These are phyloP conservation scores for Grigorovia humatica DNA, from an alignment of 805 yeast genomes.

Conservation along the genomic window DNA sequence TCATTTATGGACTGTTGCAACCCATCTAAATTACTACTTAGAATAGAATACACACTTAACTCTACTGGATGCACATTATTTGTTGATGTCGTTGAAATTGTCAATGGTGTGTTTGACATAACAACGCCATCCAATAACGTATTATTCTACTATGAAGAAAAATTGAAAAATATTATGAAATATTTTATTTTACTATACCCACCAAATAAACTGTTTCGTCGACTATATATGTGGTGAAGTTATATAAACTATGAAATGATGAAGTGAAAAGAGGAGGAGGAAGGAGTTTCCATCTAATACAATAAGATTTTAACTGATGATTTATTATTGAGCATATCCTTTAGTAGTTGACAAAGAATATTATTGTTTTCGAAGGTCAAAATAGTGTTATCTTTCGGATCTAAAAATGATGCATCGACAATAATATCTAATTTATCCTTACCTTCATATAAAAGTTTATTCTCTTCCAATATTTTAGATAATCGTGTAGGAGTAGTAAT, in stretches of 20 bases:
- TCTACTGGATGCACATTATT: conserved; percentile 24
- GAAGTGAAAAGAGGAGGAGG: not conserved
- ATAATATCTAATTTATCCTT: conserved; percentile 28
- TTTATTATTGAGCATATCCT: conserved; percentile 21
- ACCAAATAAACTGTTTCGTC: too few relatives aligned
- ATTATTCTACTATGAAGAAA: not conserved
- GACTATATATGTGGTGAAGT: too few relatives aligned
- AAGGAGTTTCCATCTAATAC: conserved; percentile 9
- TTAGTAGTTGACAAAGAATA: conserved; percentile 19
- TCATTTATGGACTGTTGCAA: conserved; percentile 24
- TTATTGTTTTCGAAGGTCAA: conserved; percentile 20
- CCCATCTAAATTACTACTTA: conserved; percentile 25
- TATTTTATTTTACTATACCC: not conserved
- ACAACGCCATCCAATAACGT: not conserved
- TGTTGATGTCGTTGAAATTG: not conserved
- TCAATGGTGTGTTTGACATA: not conserved
- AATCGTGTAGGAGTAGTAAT: conserved; percentile 26
- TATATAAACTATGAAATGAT: too few relatives aligned
- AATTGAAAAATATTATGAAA: not conserved
- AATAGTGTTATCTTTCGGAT: conserved; percentile 22
- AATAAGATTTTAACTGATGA: conserved; percentile 27
- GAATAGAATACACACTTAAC: conserved; percentile 21
- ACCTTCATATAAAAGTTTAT: conserved; percentile 24
- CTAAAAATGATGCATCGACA: conserved; percentile 27
- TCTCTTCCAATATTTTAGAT: conserved; percentile 18